Evolutionary conservation across 2,329 filamentous ascomycete species (phyloP).

Genomic region (Aspergillus terreus): DNA sequence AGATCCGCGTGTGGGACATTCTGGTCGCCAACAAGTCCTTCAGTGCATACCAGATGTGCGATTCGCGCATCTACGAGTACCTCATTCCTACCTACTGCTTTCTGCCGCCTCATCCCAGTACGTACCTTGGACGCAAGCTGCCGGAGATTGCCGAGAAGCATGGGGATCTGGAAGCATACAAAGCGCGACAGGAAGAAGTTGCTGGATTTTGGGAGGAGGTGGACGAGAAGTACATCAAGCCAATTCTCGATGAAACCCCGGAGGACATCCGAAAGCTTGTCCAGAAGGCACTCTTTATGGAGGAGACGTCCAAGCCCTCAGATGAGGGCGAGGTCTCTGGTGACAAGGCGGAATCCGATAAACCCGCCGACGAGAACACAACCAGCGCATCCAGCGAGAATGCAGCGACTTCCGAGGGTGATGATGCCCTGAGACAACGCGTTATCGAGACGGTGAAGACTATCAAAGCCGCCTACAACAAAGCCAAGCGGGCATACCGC

Average conservation of each 20-base stretch:
- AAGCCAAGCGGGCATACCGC: slow-evolving; percentile 80
- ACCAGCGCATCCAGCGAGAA: neutral
- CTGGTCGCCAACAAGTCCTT: slow-evolving; percentile 85
- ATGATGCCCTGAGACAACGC: slow-evolving; percentile 34
- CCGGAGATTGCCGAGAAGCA: slow-evolving; percentile 72
- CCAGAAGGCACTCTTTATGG: slow-evolving; percentile 38
- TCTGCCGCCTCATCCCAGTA: slow-evolving; percentile 84
- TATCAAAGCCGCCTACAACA: slow-evolving; percentile 76
- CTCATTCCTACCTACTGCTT: slow-evolving; percentile 91
- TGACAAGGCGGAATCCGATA: slow-evolving; percentile 11
- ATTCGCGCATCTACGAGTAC: slow-evolving; percentile 97
- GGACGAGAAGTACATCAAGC: slow-evolving; percentile 76
- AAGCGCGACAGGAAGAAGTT: slow-evolving; percentile 70
- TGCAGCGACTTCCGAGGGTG: neutral
- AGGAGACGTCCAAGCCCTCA: slow-evolving; percentile 22
- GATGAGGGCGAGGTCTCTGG: slow-evolving; percentile 13
- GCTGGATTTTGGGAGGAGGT: slow-evolving; percentile 76
- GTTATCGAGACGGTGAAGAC: slow-evolving; percentile 66
- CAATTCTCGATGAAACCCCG: slow-evolving; percentile 49
- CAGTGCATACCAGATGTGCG: slow-evolving; percentile 91
- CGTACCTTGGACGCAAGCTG: slow-evolving; percentile 79
- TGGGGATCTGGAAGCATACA: slow-evolving; percentile 65
- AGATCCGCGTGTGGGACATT: slow-evolving; percentile 95
- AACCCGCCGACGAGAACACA: neutral
- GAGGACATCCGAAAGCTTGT: slow-evolving; percentile 40